Conservation (phyloP, 2,329 filamentous ascomycete genomes). For the Camptophora hylomeconis region DNA sequence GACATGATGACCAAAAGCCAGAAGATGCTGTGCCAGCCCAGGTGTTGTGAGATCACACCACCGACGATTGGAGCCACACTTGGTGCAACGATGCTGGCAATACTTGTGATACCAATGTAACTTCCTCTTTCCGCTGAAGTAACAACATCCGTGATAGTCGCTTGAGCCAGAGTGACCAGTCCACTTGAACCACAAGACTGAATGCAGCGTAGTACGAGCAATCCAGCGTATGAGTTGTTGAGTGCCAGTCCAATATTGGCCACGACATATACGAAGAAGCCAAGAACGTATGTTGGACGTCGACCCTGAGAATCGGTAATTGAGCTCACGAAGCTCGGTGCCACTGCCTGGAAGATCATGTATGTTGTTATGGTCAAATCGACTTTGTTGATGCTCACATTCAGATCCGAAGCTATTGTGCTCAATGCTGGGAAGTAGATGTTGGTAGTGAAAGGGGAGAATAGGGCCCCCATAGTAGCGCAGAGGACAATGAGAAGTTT, state of each 20-base stretch:
- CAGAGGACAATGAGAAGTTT: slow-evolving; percentile 37
- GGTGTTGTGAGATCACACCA: slow-evolving; percentile 32
- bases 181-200: slow-evolving; percentile 32
- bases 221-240: slow-evolving; percentile 24
- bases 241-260: slow-evolving; percentile 30
- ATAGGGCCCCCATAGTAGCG: slow-evolving; percentile 39
- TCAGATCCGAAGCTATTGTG: slow-evolving; percentile 22
- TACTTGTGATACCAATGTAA: slow-evolving; percentile 26
- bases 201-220: slow-evolving; percentile 28
- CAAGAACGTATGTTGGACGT: slow-evolving; percentile 36
- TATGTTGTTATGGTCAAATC: slow-evolving; percentile 21
- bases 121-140: slow-evolving; percentile 28
- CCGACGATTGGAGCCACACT: slow-evolving; percentile 39
- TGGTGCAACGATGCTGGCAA: slow-evolving; percentile 27
- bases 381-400: slow-evolving; percentile 6
- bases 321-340: slow-evolving; percentile 37
- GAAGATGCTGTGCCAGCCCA: slow-evolving; percentile 41
- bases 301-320: slow-evolving; percentile 37
- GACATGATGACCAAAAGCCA: slow-evolving; percentile 40
- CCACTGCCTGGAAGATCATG: slow-evolving; percentile 39
- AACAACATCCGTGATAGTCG: slow-evolving; percentile 28
- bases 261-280: slow-evolving; percentile 29
- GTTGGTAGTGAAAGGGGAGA: slow-evolving; percentile 40
- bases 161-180: slow-evolving; percentile 28
- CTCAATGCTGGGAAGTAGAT: slow-evolving; percentile 38